A percentile compares a stretch with the other conserved stretches of the same genome.
These are phyloP conservation scores for Annulohypoxylon nitens DNA, from an alignment of 495 filamentous ascomycete genomes.

Conservation along the genomic window DNA sequence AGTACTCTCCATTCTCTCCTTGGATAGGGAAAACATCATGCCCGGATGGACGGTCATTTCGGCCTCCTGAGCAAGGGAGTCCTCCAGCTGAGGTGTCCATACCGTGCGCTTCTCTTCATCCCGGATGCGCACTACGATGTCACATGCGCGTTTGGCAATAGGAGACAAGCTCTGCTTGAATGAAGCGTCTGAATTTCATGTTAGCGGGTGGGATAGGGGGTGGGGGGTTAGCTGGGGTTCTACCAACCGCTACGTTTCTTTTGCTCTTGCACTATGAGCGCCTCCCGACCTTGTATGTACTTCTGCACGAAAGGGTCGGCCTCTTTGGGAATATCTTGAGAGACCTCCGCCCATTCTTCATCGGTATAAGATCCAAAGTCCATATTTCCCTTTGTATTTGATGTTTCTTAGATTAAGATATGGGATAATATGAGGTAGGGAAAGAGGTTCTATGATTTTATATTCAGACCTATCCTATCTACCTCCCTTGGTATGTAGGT, in stretches of 20 bases:
- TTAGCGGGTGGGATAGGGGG: slow-evolving; percentile 11
- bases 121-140: slow-evolving; percentile 83
- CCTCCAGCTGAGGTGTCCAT: slow-evolving; percentile 79
- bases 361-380: slow-evolving; percentile 54
- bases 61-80: slow-evolving; percentile 66
- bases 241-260: slow-evolving; percentile 82
- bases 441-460: background rate
- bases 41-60: slow-evolving; percentile 77
- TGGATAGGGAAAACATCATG: slow-evolving; percentile 89
- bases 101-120: slow-evolving; percentile 77
- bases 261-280: slow-evolving; percentile 82
- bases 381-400: slow-evolving; percentile 27
- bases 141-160: slow-evolving; percentile 77
- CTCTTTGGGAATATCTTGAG: slow-evolving; percentile 64
- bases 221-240: background rate
- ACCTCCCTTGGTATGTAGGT: background rate
- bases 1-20: slow-evolving; percentile 81
- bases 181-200: slow-evolving; percentile 62
- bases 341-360: slow-evolving; percentile 66
- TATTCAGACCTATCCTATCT: background rate
- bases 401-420: background rate
- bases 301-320: slow-evolving; percentile 81
- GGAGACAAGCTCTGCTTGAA: slow-evolving; percentile 79
- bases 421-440: background rate
- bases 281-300: slow-evolving; percentile 81